Base-by-base conservation (phyloP, 1,139 yeast species). In the Debaryomyces singareniensis region DNA sequence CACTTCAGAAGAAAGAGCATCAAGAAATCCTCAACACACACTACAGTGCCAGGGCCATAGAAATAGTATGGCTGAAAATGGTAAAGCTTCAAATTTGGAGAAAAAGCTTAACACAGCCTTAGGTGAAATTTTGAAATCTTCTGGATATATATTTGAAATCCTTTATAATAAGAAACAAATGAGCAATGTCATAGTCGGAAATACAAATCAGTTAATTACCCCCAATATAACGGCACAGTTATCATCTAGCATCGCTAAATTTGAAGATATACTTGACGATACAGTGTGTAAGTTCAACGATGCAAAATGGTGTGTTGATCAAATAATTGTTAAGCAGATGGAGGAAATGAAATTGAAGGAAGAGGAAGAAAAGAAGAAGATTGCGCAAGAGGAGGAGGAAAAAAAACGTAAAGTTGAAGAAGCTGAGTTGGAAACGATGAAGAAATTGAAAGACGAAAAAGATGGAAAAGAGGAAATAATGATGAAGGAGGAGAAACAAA, bases 101-200 rank as follows among this genome's bases (percentile, higher is more conserved):
- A 46, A 59, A 14, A 59, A 61, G 42, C 60, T 67, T 31, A 66
- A 55, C 33, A 52, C 51, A 28, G 57, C 71, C 5, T 51, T 67
- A 26, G 58, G 62, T 39, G 71, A 67, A 29, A 54, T 67, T 5
- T 58, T 67, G 29, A 55, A 63, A 32, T 54, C 69, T 1, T 53
- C 71, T 0, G 73, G 72, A 4, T 66, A 62, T 40, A 57, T 67
- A 22, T 66, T 64, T 38, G 73, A 67, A 42, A 57, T 62, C 35
- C 55, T 67, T 41, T 61, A 59, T 41, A 63, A 60, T 40, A 65
- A 64, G 37, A 61, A 58, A 36, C 53, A 55, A 30, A 71, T 62
- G 39, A 60, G 69, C 37, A 65, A 66, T 38, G 45, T 65, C 23
- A 53, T 66, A 18, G 60, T 70, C 1, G 72, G 72, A 1, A 53